These are phyloP conservation scores for Trichocladium antarcticum DNA, from an alignment of 495 filamentous ascomycete genomes.

Conservation along the genomic window DNA sequence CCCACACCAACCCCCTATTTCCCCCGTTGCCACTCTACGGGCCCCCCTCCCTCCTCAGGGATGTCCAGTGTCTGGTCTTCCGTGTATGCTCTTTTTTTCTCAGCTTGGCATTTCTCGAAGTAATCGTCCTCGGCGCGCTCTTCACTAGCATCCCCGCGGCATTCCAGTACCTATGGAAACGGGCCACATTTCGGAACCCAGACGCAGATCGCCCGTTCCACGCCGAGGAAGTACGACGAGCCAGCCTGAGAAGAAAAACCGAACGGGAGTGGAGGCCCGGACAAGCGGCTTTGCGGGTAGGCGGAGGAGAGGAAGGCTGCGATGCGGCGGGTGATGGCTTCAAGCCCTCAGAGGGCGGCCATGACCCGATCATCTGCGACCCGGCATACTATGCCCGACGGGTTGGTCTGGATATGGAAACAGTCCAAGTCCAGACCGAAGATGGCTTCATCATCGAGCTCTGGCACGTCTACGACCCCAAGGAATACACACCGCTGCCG, in stretches of 20 bases:
- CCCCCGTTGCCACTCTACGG: constrained; percentile 79
- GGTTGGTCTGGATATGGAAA: constrained; percentile 80
- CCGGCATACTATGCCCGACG: constrained; percentile 78
- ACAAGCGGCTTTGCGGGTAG: constrained; percentile 15
- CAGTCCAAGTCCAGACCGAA: constrained; percentile 79
- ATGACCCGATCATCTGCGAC: constrained; percentile 67
- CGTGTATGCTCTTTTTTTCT: constrained; percentile 57
- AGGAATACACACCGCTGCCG: constrained; percentile 46
- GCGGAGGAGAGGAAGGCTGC: constrained; percentile 25
- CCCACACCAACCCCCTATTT: constrained; percentile 71
- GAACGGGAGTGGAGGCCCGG: constrained; percentile 50
- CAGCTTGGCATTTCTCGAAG: constrained; percentile 61
- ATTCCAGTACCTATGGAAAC: constrained; percentile 36
- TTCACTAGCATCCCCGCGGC: constrained; percentile 47
- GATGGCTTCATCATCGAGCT: constrained; percentile 85
- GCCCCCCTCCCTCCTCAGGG: constrained; percentile 51
- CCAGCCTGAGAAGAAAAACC: constrained; percentile 43
- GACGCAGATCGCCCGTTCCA: constrained; percentile 54
- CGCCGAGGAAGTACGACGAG: constrained; percentile 49
- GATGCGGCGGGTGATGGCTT: constrained; percentile 42
- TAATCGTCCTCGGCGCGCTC: constrained; percentile 63
- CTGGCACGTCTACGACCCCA: constrained; percentile 83
- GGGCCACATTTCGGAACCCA: constrained; percentile 46
- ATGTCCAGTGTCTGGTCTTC: constrained; percentile 53
- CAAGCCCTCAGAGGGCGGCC: constrained; percentile 63